Evolutionary conservation across 2,329 filamentous ascomycete genomes (phyloP), one percentile per base, ranked within the genome.

Genomic region (Boeremia lycopersici): DNA sequence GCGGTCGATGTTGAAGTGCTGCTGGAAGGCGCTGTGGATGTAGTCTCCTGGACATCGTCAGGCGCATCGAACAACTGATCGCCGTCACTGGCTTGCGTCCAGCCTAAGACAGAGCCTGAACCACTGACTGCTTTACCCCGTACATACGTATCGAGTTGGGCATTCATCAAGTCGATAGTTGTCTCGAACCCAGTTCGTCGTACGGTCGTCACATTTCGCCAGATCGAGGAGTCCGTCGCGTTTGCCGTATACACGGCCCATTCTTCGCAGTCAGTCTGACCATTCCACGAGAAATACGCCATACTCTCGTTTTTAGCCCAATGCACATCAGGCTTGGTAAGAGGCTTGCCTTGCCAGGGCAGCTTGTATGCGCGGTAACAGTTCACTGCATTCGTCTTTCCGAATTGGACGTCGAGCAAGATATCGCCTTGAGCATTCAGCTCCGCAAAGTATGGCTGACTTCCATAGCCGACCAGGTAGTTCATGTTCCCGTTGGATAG

Each of bases 321-420:
- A 35, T 56, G 39, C 12, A 69, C 40, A 30, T 62, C 57, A 2
- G 68, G 65, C 11, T 52, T 59, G 1, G 51, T 60, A 5, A 40
- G 15, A 3, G 67, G 68, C 15, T 53, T 58, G 0, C 63, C 67
- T 17, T 55, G 35, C 68, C 67, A 70, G 9, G 38, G 31, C 2
- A 54, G 47, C 47, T 74, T 74, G 53, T 65, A 74, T 11, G 67
- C 69, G 23, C 75, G 75, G 52, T 78, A 78, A 8, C 61, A 68
- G 39, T 74, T 74, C 9, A 74, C 70, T 8, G 67, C 39, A 19
- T 72, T 43, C 63, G 41, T 59, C 30, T 57, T 67, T n/a, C 72
- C 76, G 42, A 79, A 75, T 46, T 80, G 77, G 1, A 74, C 69
- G 39, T 78, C 74, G 49, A 77, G 76, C 2, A 81, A 62, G 13